Evolutionary conservation across 129 eudicot genomes (phyloP).

Genomic region (Ambrosia artemisiifolia): DNA sequence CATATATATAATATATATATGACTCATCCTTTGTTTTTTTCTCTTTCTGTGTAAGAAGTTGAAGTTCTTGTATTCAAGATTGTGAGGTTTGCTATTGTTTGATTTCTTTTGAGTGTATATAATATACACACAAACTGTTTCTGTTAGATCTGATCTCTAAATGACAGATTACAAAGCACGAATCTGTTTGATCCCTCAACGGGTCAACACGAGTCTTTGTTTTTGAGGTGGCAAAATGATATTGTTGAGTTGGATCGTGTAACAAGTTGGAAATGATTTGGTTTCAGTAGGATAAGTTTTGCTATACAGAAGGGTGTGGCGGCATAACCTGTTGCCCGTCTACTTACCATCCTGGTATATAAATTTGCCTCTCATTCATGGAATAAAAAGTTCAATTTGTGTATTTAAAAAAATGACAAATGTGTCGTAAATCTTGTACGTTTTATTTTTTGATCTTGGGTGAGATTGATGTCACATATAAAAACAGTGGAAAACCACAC

Average conservation of each 20-base stretch:
- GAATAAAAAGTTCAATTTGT: too few relatives aligned
- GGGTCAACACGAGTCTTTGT: not conserved
- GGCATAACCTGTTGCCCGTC: too few relatives aligned
- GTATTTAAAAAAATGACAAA: too few relatives aligned
- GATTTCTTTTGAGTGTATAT: constrained; percentile 47
- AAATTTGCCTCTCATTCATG: too few relatives aligned
- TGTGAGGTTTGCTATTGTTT: constrained; percentile 48
- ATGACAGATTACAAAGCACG: not conserved
- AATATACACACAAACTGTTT: constrained; percentile 26
- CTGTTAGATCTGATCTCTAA: not conserved
- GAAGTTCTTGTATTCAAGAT: constrained; percentile 32
- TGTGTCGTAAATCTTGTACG: too few relatives aligned
- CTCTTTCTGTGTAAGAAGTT: constrained; percentile 33
- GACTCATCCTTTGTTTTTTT: constrained; percentile 25
- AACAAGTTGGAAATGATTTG: too few relatives aligned
- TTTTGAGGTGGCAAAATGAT: not conserved
- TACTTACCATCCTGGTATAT: too few relatives aligned
- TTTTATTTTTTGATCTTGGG: too few relatives aligned
- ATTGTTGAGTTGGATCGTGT: not conserved
- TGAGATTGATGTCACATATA: too few relatives aligned
- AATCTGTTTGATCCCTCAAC: not conserved
- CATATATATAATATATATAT: constrained; percentile 17
- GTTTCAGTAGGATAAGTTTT: too few relatives aligned
- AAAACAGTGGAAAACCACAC: too few relatives aligned
- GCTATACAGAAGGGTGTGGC: too few relatives aligned